Evolutionary conservation across 2,329 filamentous ascomycete species (phyloP).

Genomic region (Fusarium sp.): DNA sequence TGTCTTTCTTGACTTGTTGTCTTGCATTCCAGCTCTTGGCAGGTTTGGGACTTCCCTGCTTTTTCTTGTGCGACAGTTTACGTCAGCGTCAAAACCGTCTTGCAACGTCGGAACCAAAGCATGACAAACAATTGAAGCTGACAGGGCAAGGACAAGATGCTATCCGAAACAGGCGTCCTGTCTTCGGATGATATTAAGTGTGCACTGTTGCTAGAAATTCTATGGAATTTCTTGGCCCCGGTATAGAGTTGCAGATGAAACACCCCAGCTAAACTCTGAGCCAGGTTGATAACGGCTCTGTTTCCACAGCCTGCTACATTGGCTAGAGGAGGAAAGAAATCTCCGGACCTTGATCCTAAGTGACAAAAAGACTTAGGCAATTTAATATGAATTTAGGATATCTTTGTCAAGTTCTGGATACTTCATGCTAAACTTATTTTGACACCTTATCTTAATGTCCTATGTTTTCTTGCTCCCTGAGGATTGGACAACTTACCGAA

Average conservation of each 20-base stretch:
- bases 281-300: conserved; percentile 3
- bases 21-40: conserved; percentile 23
- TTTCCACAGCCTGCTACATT: not conserved
- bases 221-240: not conserved
- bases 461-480: too few relatives aligned
- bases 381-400: too few relatives aligned
- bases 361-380: too few relatives aligned
- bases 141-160: not conserved
- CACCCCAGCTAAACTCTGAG: conserved; percentile 27
- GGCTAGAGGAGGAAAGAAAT: too few relatives aligned
- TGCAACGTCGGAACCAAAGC: conserved; percentile 1
- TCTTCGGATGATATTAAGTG: not conserved
- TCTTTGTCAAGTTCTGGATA: too few relatives aligned
- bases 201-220: not conserved
- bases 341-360: too few relatives aligned
- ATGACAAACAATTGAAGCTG: not conserved
- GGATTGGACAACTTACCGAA: conserved; percentile 6
- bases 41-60: not conserved
- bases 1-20: conserved; percentile 4
- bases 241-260: conserved; percentile 24
- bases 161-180: conserved; percentile 9
- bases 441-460: too few relatives aligned
- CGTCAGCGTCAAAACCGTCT: not conserved
- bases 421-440: too few relatives aligned
- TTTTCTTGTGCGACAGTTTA: conserved; percentile 17